These are phyloP conservation scores for Xerophyta viscosa DNA, from an alignment of 106 monocot species.

Conservation along the genomic window DNA sequence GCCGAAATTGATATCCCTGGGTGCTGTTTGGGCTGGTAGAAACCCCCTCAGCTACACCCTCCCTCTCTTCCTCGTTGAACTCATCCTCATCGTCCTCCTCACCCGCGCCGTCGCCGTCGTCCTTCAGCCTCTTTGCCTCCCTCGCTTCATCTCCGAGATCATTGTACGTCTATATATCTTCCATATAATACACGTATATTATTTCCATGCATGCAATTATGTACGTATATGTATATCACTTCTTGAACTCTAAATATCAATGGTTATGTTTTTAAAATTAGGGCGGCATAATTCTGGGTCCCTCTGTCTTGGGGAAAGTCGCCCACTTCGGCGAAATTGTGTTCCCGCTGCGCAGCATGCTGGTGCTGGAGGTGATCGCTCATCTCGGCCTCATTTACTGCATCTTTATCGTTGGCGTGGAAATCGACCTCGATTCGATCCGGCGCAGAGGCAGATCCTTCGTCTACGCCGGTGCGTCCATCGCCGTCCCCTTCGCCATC, in stretches of 20 bases:
- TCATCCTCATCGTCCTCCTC: slow-evolving; percentile 33
- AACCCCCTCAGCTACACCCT: slow-evolving; percentile 9
- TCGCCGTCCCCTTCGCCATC: slow-evolving; percentile 22
- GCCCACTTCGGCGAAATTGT: background rate
- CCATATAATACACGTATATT: background rate
- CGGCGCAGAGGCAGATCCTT: slow-evolving; percentile 14
- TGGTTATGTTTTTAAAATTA: background rate
- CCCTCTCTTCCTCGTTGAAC: slow-evolving; percentile 42
- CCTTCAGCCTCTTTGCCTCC: slow-evolving; percentile 51
- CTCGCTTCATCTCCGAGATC: slow-evolving; percentile 59
- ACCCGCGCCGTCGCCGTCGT: slow-evolving; percentile 41
- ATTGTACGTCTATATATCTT: slow-evolving; percentile 26
- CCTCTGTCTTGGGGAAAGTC: background rate
- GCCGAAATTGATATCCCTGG: too few relatives aligned
- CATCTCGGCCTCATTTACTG: slow-evolving; percentile 35
- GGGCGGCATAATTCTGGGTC: background rate
- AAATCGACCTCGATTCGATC: slow-evolving; percentile 18
- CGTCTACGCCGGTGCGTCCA: slow-evolving; percentile 7
- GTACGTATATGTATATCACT: background rate
- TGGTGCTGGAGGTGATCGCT: slow-evolving; percentile 18
- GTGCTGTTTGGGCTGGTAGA: too few relatives aligned
- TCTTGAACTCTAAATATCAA: background rate
- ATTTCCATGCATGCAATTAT: too few relatives aligned
- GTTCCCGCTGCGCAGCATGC: slow-evolving; percentile 20
- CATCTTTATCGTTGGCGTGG: slow-evolving; percentile 28